Conservation (phyloP, 208 protist genomes). For the Jaenimonas drosophilae region DNA sequence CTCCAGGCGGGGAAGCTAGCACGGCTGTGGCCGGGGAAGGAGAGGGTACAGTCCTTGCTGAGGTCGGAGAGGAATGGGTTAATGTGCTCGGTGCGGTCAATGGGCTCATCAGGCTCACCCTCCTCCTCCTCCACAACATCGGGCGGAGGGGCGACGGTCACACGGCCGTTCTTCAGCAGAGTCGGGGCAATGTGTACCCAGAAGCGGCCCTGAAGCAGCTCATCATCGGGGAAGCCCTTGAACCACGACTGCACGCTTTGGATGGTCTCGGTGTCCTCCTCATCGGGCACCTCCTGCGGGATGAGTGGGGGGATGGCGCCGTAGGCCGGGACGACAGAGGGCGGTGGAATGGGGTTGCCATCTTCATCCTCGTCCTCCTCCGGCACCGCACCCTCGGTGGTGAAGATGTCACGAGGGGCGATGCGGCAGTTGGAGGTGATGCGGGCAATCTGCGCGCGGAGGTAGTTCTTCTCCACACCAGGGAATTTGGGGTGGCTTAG, state of each 20-base stretch:
- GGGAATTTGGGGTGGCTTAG: slow-evolving; percentile 87
- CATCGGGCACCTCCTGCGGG: slow-evolving; percentile 72
- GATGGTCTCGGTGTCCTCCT: slow-evolving; percentile 74
- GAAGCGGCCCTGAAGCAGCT: slow-evolving; percentile 77
- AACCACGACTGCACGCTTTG: slow-evolving; percentile 63
- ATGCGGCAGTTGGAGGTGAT: slow-evolving; percentile 86
- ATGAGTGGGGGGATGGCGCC: slow-evolving; percentile 62
- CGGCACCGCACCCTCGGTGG: slow-evolving; percentile 69
- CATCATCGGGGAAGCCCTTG: slow-evolving; percentile 75
- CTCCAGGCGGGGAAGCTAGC: slow-evolving; percentile 68
- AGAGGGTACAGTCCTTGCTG: slow-evolving; percentile 54
- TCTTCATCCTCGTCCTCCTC: slow-evolving; percentile 86
- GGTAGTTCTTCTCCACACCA: slow-evolving; percentile 87
- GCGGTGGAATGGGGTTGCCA: slow-evolving; percentile 33
- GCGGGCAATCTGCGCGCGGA: slow-evolving; percentile 94
- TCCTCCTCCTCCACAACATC: slow-evolving; percentile 20
- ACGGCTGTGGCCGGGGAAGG: slow-evolving; percentile 70
- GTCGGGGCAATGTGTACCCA: slow-evolving; percentile 87
- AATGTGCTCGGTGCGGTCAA: slow-evolving; percentile 64
- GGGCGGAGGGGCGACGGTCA: slow-evolving; percentile 19
- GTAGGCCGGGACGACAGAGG: slow-evolving; percentile 67
- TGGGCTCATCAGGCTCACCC: slow-evolving; percentile 6
- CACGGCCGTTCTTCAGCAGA: slow-evolving; percentile 57
- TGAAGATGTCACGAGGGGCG: slow-evolving; percentile 73
- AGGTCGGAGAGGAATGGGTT: slow-evolving; percentile 76